Evolutionary conservation across 371 early-diverging fungal species (phyloP).

Genomic region (Enterospora canceri): DNA sequence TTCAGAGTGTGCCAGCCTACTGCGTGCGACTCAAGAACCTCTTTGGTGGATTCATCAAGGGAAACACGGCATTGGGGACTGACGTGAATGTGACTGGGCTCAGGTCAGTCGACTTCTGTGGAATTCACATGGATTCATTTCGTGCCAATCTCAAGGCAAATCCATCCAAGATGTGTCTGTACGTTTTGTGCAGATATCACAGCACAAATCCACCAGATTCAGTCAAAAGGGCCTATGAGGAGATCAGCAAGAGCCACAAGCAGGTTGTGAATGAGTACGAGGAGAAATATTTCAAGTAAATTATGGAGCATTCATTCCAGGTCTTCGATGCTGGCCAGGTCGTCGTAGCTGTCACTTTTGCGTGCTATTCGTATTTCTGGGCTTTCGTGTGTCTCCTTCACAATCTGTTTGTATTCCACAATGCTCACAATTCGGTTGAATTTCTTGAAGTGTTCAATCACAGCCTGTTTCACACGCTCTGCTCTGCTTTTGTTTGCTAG

Average conservation of each 20-base stretch:
- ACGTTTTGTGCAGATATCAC: background rate
- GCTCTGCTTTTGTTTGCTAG: constrained; percentile 2
- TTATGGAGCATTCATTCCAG: background rate
- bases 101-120: background rate
- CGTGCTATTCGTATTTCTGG: background rate
- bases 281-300: constrained; percentile 7
- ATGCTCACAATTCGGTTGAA: background rate
- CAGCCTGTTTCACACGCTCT: background rate
- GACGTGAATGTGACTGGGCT: background rate
- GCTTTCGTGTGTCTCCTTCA: background rate
- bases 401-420: background rate
- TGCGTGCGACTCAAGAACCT: constrained; percentile 39
- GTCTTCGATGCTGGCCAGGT: constrained; percentile 16
- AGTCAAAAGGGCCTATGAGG: background rate
- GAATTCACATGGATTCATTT: background rate
- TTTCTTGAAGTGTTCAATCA: constrained; percentile 7
- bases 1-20: constrained; percentile 21
- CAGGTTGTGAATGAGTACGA: constrained; percentile 1
- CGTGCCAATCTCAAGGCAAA: background rate
- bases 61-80: background rate
- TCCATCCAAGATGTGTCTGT: constrained; percentile 3
- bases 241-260: background rate
- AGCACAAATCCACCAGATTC: background rate
- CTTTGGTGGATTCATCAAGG: constrained; percentile 17
- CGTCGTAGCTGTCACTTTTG: constrained; percentile 2